Evolutionary conservation across 164 flowering plant species (phyloP).

Genomic region (Buxus sempervirens): DNA sequence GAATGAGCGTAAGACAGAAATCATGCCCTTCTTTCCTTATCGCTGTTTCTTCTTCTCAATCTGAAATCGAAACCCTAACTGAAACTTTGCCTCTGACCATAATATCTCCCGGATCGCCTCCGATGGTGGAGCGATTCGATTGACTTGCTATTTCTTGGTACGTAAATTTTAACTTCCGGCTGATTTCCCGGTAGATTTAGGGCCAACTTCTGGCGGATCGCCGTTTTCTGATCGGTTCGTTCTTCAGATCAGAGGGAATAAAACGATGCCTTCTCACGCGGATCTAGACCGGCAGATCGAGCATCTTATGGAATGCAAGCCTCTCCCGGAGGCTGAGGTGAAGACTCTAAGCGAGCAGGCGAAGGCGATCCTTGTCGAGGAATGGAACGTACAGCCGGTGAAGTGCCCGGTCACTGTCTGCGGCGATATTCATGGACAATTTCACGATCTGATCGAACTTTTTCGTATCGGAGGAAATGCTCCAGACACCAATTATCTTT

Average conservation of each 20-base stretch:
- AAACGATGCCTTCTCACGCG: conserved; percentile 71
- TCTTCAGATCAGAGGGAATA: conserved; percentile 18
- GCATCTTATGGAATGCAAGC: conserved; percentile 87
- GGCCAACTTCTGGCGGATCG: not conserved
- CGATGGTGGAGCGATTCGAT: conserved; percentile 3
- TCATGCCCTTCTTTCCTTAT: not conserved
- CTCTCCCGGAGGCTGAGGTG: conserved; percentile 71
- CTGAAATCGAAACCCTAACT: conserved; percentile 10
- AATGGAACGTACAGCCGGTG: conserved; percentile 84
- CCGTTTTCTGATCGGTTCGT: conserved; percentile 6
- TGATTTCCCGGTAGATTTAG: not conserved
- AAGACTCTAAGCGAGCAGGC: conserved; percentile 82
- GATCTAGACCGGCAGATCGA: conserved; percentile 91
- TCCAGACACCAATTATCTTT: conserved; percentile 85
- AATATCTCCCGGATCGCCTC: not conserved
- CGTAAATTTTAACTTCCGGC: not conserved
- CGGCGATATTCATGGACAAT: conserved; percentile 77
- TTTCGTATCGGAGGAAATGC: conserved; percentile 74
- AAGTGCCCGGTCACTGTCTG: conserved; percentile 71
- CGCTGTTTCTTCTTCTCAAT: not conserved
- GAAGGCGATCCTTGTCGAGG: conserved; percentile 75
- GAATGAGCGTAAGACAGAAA: conserved; percentile 4
- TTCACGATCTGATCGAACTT: conserved; percentile 66
- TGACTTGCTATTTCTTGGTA: not conserved
- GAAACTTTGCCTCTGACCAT: too few relatives aligned